Percentiles rank a stretch among this genome's conserved stretches.
phyloP scores from a whole-genome alignment of 768 basidiomycete species.

The Podaxis sp. region DNA sequence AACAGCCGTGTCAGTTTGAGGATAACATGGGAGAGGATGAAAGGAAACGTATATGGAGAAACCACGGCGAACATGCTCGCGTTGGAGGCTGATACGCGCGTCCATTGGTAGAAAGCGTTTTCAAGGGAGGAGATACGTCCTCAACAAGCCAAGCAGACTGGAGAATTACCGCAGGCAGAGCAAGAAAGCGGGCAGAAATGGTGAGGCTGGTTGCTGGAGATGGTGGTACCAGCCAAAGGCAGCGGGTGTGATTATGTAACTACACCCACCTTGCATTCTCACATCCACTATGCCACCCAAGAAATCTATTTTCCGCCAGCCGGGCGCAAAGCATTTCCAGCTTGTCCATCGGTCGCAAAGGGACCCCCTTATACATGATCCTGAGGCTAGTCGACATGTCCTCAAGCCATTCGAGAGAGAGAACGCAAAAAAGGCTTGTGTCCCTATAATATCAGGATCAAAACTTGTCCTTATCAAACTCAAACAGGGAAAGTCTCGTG shows the following conservation, averaged over 20 bases:
- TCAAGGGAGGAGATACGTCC: slow-evolving; percentile 14
- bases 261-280: slow-evolving; percentile 19
- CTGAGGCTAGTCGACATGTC: slow-evolving; percentile 86
- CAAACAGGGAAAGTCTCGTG: slow-evolving; percentile 71
- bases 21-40: slow-evolving; percentile 18
- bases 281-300: slow-evolving; percentile 51
- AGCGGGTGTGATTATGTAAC: slow-evolving; percentile 31
- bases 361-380: slow-evolving; percentile 93
- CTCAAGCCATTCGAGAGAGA: slow-evolving; percentile 75
- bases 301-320: slow-evolving; percentile 86
- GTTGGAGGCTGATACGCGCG: slow-evolving; percentile 55
- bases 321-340: slow-evolving; percentile 91
- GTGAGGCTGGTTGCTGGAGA: slow-evolving; percentile 20
- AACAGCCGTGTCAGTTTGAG: slow-evolving; percentile 34
- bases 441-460: slow-evolving; percentile 10
- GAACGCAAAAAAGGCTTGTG: slow-evolving; percentile 60
- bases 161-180: not conserved
- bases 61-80: slow-evolving; percentile 77
- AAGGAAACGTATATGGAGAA: slow-evolving; percentile 81
- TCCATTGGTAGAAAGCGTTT: slow-evolving; percentile 38
- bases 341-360: slow-evolving; percentile 95
- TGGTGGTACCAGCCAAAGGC: slow-evolving; percentile 23
- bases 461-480: slow-evolving; percentile 4
- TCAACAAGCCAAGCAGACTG: not conserved
- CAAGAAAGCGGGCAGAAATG: slow-evolving; percentile 17